phyloP scores from a whole-genome alignment of 1,139 yeast genomes.

The Saccharomyces hybrid region DNA sequence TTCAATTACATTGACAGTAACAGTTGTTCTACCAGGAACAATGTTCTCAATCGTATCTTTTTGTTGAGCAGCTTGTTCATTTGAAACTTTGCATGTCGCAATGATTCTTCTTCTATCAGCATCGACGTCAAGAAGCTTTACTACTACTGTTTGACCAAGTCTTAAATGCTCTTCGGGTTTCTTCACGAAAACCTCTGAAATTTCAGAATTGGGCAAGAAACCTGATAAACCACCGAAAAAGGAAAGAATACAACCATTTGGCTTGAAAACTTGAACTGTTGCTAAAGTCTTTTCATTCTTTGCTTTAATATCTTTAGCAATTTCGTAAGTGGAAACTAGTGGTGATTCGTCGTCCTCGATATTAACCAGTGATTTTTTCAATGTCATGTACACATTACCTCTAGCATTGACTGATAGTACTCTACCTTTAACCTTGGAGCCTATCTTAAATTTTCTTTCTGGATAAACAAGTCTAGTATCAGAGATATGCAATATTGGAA shows the following conservation, averaged over 20 bases:
- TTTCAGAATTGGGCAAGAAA: constrained; percentile 77
- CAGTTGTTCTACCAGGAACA: constrained; percentile 55
- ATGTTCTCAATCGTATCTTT: constrained; percentile 43
- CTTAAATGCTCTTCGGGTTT: constrained; percentile 72
- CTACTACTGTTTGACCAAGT: constrained; percentile 77
- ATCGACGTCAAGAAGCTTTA: constrained; percentile 55
- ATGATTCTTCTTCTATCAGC: constrained; percentile 48
- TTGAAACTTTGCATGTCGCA: constrained; percentile 68
- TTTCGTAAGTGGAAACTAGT: constrained; percentile 38
- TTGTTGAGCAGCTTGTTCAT: constrained; percentile 45
- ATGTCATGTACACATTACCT: constrained; percentile 51
- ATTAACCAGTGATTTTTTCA: constrained; percentile 76
- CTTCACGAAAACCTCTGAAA: constrained; percentile 78
- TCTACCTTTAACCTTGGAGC: constrained; percentile 72
- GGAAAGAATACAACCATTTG: constrained; percentile 73
- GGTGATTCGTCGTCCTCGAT: constrained; percentile 52
- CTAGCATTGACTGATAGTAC: constrained; percentile 38
- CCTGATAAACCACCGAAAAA: constrained; percentile 77
- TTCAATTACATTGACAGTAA: constrained; percentile 59
- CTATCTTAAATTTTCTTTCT: constrained; percentile 82
- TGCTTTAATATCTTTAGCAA: constrained; percentile 34
- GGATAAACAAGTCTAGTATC: constrained; percentile 82
- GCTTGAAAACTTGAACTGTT: constrained; percentile 63
- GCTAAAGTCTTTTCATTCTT: constrained; percentile 63
- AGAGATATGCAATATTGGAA: constrained; percentile 68